Evolutionary conservation across 176 grass and related monocot species (phyloP), one percentile per base, ranked within the genome.

Genomic region (Carex parvula): DNA sequence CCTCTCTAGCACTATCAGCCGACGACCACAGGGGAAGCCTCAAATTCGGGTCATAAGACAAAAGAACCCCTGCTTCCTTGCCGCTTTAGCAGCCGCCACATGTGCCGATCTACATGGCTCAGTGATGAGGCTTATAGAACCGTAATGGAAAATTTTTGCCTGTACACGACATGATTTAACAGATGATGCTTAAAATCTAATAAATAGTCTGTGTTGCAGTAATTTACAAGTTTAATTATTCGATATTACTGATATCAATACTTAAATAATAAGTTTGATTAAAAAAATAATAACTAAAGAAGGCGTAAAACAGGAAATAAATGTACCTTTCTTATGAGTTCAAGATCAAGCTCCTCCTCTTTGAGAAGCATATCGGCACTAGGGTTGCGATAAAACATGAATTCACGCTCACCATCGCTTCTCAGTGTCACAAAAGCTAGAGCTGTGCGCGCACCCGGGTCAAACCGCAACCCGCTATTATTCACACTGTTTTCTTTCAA

Each of bases 331-430:
- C 65, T 93, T 70, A 95, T 94, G 72, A 99, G 79, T 66, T 99
- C 88, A 84, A 94, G 85, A 77, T 99, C 89, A 68, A 99, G 96
- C 85, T 99, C 96, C 63, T 90, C 82, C 85, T 92, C 89, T 91
- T 95, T 89, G 80, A 93, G 96, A 71, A 99, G 90, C 96, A 99
- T 99, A 85, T 99, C 96, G 70, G 96, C 96, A 90, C 96, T 99
- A 84, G 93, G 96, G 88, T 99, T 99, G 46, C 96, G 92, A 46
- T 93, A 99, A 89, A 99, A 99, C 96, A 99, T 99, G 87, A 99
- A 99, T 85, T 95, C 96, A 17, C 93, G 91, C 87, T 95, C 93
- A 81, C 93, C 93, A 20, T 99, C 93, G 83, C 83, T 99, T 88
- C 85, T 65, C 17, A 99, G 84, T 80, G 93, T 95, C 46, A 99